Evolutionary conservation across 371 early-diverging fungal species (phyloP), one percentile per base, ranked within the genome.

Genomic region (Mucor racemosus): DNA sequence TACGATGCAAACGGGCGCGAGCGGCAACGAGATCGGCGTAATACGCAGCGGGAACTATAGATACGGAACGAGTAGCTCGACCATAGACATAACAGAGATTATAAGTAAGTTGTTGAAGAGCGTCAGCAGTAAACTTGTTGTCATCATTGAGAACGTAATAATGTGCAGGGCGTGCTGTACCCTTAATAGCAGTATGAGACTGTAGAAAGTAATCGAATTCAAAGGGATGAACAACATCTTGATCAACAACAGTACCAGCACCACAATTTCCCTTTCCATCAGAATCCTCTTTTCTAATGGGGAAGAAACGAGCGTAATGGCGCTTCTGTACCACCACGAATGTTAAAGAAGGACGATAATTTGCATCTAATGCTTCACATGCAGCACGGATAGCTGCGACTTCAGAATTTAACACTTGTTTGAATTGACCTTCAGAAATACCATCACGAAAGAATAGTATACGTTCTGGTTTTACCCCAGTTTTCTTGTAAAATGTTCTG

Each of bases 381-480:
- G 97, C 98, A 14, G 83, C 78, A 62, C 84, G 78, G 63, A 99
- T 87, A 9, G 93, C 89, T 21, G 87, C 81, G 7, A 97, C 79
- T 79, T 99, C 99, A 15, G 69, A 74, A 15, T 88, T 77, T 31
- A 93, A 76, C 4, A 97, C 95, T 62, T 88, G 86, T 53, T 75
- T 66, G 71, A 97, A 96, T 76, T 97, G 95, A n/a, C 94, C 90
- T 60, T 99, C 98, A 14, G 94, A 93, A 9, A 98, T 92, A 64
- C 93, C 93, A 84, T 95, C 95, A 69, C 99, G 93, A 76, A 94
- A 99, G 72, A 97, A 95, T 11, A 98, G 62, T 34, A 99, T 94
- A 41, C 94, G 88, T 35, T 86, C 82, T 8, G 99, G 99, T 74
- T 93, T 87, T 36, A 80, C 70, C 57, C 84, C 81, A 66, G 87